A percentile compares a stretch with the other conserved stretches of the same genome.
phyloP scores from a whole-genome alignment of 106 monocot species.

The Dendrobium chrysotoxum region DNA sequence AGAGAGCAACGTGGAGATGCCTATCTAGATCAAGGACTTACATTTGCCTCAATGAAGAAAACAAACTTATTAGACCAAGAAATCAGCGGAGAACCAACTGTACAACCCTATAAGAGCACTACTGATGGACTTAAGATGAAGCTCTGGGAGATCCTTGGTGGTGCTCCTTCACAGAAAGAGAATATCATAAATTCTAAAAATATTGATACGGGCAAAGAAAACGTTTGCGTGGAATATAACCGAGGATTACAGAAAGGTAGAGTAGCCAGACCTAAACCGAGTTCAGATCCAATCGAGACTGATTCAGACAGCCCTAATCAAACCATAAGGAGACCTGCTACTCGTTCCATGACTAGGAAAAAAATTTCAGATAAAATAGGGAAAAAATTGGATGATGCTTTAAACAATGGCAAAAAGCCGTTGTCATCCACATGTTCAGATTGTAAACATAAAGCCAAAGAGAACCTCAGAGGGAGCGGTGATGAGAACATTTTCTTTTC shows the following conservation, averaged over 20 bases:
- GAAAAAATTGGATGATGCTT: constrained; percentile 17
- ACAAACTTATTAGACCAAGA: constrained; percentile 5
- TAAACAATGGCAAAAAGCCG: constrained; percentile 21
- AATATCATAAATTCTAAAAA: constrained; percentile 7
- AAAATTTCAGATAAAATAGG: constrained; percentile 21
- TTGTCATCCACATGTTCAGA: constrained; percentile 21
- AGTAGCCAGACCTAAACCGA: constrained; percentile 13
- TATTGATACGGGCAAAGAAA: constrained; percentile 7
- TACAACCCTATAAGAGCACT: background rate
- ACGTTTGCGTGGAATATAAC: background rate
- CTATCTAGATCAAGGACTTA: constrained; percentile 12
- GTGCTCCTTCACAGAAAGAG: constrained; percentile 22
- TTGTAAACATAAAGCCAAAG: constrained; percentile 20
- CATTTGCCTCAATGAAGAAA: constrained; percentile 15
- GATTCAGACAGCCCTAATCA: constrained; percentile 56
- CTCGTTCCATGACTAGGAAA: constrained; percentile 52
- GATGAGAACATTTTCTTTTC: constrained; percentile 29
- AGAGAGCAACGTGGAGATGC: constrained; percentile 5
- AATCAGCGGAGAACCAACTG: background rate
- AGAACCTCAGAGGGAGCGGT: background rate
- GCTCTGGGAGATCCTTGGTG: constrained; percentile 51
- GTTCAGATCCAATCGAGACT: constrained; percentile 75
- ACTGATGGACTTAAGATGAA: constrained; percentile 34
- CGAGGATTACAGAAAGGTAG: background rate
- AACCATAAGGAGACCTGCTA: constrained; percentile 44